Evolutionary conservation across 768 basidiomycete species (phyloP), one percentile per base, ranked within the genome.

Genomic region (Lepiota venenata): DNA sequence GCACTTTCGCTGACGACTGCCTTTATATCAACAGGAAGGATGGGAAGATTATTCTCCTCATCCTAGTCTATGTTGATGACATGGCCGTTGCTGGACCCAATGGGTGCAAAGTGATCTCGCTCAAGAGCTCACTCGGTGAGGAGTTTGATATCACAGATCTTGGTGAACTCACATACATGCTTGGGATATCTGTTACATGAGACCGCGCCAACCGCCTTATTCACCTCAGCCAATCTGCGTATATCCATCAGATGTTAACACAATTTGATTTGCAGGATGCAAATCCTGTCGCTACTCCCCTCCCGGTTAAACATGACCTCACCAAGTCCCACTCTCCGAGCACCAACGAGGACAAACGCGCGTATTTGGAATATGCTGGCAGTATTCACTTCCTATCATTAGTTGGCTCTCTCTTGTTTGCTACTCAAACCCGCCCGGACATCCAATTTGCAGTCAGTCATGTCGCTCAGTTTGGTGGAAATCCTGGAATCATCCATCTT

Each of bases 141-240:
- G 16, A 58, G 4, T 55, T 60, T 21, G 29, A 60, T 15, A 58
- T 69, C 1, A 56, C 61, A 12, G 64, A 70, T 43, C 51, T 69
- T 0, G 65, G 69, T 0, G 59, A 65, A 47, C 44, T 64, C 15
- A 62, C 58, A 41, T 68, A 59, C 59, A 51, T 69, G 1, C 60
- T 72, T 8, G 62, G 69, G 12, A 61, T 71, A n/a, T 8, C 60
- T 66, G 56, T 70, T 37, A 53, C 58, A n/a, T n/a, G n/a, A n/a
- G n/a, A n/a, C n/a, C n/a, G n/a, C n/a, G n/a, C n/a, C n/a, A n/a
- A n/a, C n/a, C n/a, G n/a, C n/a, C n/a, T n/a, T n/a, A n/a, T n/a
- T n/a, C n/a, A n/a, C n/a, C n/a, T n/a, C n/a, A n/a, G n/a, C n/a
- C n/a, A n/a, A n/a, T n/a, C n/a, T n/a, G n/a, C n/a, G n/a, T n/a